A percentile compares a stretch with the other conserved stretches of the same genome.
phyloP scores from a whole-genome alignment of 2,329 filamentous ascomycete species.

The Thielaviopsis ethacetica region DNA sequence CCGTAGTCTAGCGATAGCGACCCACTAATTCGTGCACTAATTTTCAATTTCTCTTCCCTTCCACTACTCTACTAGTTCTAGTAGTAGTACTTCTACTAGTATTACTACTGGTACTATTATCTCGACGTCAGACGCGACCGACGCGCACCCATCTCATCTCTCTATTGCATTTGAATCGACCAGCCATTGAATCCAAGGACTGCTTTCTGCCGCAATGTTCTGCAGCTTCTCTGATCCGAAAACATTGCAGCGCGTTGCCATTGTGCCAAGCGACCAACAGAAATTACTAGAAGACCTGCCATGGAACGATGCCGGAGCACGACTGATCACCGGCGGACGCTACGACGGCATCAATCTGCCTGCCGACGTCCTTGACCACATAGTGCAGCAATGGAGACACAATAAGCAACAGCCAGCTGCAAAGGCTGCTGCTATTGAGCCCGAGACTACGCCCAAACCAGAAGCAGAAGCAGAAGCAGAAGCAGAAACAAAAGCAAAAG shows the following conservation, averaged over 20 bases:
- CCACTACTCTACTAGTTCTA: no score
- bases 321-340: not conserved
- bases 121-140: no score
- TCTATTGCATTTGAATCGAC: no score
- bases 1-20: no score
- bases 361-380: not conserved
- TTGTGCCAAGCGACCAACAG: slow-evolving; percentile 2
- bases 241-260: not conserved
- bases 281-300: not conserved
- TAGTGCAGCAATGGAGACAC: not conserved
- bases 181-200: not conserved
- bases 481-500: no score
- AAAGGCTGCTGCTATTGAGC: not conserved
- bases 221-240: not conserved
- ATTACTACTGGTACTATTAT: no score
- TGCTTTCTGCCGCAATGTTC: not conserved
- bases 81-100: no score
- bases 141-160: no score
- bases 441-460: no score
- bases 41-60: no score
- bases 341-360: slow-evolving; percentile 6
- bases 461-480: no score
- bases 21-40: no score
- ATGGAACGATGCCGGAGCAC: not conserved
- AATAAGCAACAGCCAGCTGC: not conserved